Base-by-base conservation (phyloP, 2,329 filamentous ascomycete species). In the Pseudocercospora pini-densiflorae region DNA sequence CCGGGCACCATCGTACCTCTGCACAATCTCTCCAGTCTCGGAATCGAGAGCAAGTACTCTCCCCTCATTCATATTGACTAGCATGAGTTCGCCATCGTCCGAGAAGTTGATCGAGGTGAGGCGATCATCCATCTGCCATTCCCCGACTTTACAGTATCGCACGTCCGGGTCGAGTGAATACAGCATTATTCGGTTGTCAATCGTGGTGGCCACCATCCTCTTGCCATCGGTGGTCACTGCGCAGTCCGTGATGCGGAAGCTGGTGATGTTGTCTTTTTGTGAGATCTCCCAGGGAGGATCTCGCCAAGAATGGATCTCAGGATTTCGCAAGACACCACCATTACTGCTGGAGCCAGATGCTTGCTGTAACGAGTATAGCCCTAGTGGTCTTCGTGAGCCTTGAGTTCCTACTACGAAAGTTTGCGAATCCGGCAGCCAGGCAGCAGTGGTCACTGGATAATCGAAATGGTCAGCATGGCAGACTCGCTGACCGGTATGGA, bases 391-490 rank as follows among this genome's bases (percentile, higher is more conserved):
- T 9, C 82, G 82, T 64, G 86, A 86, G 72, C 94, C 91, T 33
- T 96, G 86, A 8, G 91, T 90, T 3, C 91, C 92, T 1, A 94
- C 89, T 49, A 97, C 87, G 72, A 98, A 94, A 0, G 88, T 89
- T 68, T 88, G 82, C 49, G 90, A 90, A 75, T 97, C 91, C 0
- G 89, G 86, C 5, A 91, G 86, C 94, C 95, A 99, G n/a, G 92
- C 91, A 66, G 93, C 96, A 64, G 91, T 90, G 54, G 92, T 97
- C 43, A 97, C 92, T 0, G 93, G 92, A 73, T 97, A 90, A n/a
- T 86, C 85, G 73, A 95, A 94, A 57, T 89, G 86, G 60, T 88
- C 85, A 16, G 94, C 84, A 8, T 84, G 87, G 63, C 87, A 85
- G 47, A 92, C 81, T 53, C 89, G 82, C 45, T 82, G 80, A 0